Conservation (phyloP, 441 rosid genomes). For the Pelargonium fulgidum region DNA sequence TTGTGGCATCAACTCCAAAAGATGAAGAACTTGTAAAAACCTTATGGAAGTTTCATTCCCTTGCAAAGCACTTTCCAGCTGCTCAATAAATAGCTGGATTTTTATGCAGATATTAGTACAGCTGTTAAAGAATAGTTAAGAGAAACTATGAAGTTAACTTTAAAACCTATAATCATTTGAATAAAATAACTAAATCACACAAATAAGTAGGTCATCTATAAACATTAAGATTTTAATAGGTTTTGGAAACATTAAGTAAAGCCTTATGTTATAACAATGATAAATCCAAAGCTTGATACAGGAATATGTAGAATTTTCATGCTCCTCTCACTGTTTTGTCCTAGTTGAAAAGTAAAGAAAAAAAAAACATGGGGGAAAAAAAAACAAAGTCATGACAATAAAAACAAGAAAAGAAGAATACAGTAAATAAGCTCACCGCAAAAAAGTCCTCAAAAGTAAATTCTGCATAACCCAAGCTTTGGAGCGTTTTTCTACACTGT, state of each 20-base stretch:
- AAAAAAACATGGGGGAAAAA: not conserved
- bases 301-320: no score
- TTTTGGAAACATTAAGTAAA: no score
- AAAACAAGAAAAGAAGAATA: constrained; percentile 4
- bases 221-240: no score
- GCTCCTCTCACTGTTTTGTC: no score
- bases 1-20: not conserved
- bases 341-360: not conserved
- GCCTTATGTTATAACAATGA: no score
- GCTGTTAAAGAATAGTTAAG: not conserved
- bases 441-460: constrained; percentile 95
- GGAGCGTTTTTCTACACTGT: constrained; percentile 40
- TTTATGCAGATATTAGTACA: constrained; percentile 12
- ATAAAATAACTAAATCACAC: no score
- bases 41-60: constrained; percentile 68
- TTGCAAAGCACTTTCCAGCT: constrained; percentile 72
- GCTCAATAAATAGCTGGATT: constrained; percentile 83
- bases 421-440: constrained; percentile 39
- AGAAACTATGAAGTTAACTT: no score
- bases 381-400: not conserved
- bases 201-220: no score
- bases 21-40: constrained; percentile 27
- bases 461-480: constrained; percentile 75
- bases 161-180: no score
- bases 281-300: no score